Percentiles rank a stretch among this genome's conserved stretches.
phyloP scores from a whole-genome alignment of 805 yeast species.

The Ogataea glucozyma region DNA sequence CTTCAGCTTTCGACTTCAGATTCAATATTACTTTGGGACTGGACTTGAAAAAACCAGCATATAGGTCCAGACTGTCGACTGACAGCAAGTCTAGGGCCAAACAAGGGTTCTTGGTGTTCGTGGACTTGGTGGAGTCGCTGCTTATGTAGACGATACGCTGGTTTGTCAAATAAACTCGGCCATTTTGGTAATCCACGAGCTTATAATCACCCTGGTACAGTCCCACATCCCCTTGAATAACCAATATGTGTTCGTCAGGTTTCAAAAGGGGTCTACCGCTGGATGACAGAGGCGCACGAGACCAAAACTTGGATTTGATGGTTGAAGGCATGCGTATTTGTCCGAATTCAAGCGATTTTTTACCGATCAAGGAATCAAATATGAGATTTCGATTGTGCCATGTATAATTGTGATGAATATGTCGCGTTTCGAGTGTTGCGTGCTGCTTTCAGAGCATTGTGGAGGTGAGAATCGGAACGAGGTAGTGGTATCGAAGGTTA shows the following conservation, averaged over 20 bases:
- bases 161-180: constrained; percentile 77
- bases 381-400: too few species aligned
- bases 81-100: constrained; percentile 12
- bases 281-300: constrained; percentile 23
- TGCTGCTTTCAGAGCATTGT: too few species aligned
- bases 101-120: neutral
- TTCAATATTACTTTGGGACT: constrained; percentile 68
- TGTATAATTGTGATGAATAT: too few species aligned
- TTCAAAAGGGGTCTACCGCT: constrained; percentile 35
- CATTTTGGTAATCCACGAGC: constrained; percentile 63
- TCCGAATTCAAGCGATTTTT: too few species aligned
- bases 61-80: constrained; percentile 28
- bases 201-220: constrained; percentile 76
- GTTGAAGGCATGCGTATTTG: constrained; percentile 8
- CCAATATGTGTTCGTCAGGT: constrained; percentile 48
- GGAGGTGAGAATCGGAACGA: too few species aligned
- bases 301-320: constrained; percentile 25
- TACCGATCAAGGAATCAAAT: too few species aligned
- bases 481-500: too few species aligned
- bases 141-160: constrained; percentile 71
- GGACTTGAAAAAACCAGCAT: constrained; percentile 64
- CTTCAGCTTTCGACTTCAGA: constrained; percentile 13
- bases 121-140: constrained; percentile 5
- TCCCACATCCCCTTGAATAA: constrained; percentile 61
- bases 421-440: too few species aligned